These are phyloP conservation scores for Plasmodium fragile DNA, from an alignment of 169 alveolate species.

Conservation along the genomic window DNA sequence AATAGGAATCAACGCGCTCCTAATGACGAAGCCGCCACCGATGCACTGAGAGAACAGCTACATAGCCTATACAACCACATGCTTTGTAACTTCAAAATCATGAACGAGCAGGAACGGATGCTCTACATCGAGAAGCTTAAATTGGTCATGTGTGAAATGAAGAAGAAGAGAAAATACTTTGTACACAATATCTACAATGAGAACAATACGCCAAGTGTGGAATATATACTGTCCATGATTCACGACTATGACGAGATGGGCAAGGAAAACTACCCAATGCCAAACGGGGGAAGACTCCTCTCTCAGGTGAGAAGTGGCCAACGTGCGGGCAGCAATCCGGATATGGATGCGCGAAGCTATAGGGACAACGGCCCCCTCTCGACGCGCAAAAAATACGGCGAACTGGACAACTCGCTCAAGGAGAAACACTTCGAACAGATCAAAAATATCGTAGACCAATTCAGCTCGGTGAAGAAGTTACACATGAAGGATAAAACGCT, in stretches of 20 bases:
- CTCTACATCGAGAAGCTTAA: constrained; percentile 26
- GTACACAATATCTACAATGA: constrained; percentile 21
- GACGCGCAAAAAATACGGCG: neutral
- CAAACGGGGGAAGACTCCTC: neutral
- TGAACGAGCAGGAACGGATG: constrained; percentile 37
- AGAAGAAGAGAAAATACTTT: constrained; percentile 33
- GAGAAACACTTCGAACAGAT: constrained; percentile 25
- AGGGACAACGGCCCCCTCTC: neutral
- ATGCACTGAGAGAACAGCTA: neutral
- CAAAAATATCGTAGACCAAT: constrained; percentile 43
- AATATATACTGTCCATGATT: constrained; percentile 60
- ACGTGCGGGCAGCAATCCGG: neutral
- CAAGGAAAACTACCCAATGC: neutral
- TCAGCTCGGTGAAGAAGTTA: constrained; percentile 13
- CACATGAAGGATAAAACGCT: constrained; percentile 19
- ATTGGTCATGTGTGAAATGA: constrained; percentile 14
- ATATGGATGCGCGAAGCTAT: neutral
- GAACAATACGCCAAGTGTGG: constrained; percentile 22
- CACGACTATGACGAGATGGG: constrained; percentile 21
- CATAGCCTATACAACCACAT: constrained; percentile 17
- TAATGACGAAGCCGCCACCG: neutral
- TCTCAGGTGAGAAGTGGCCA: neutral
- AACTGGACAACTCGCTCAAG: neutral
- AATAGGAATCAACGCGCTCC: neutral
- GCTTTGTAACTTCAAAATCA: constrained; percentile 7